Conservation (phyloP, 2,329 filamentous ascomycete genomes). For the Fusarium devonianum region DNA sequence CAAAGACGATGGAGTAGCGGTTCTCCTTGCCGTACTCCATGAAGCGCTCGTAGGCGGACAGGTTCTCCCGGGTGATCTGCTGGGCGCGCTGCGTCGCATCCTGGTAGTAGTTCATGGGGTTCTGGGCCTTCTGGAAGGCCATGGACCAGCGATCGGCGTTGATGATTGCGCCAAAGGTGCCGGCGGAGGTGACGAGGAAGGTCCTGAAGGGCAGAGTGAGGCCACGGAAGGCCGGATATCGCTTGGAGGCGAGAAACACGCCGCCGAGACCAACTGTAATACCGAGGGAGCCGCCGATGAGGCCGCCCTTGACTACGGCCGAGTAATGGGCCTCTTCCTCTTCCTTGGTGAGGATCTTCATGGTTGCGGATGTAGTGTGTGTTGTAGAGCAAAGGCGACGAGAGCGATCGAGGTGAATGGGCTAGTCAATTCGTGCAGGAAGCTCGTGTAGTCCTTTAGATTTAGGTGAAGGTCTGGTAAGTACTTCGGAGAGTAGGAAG, state of each 20-base stretch:
- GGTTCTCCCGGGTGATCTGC: slow-evolving; percentile 61
- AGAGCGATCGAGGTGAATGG: slow-evolving; percentile 1
- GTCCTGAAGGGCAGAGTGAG: slow-evolving; percentile 90
- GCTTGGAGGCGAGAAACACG: slow-evolving; percentile 70
- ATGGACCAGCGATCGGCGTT: slow-evolving; percentile 76
- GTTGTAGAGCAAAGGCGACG: too few relatives aligned
- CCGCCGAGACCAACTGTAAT: slow-evolving; percentile 71
- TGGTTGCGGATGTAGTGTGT: too few relatives aligned
- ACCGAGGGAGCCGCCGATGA: slow-evolving; percentile 74
- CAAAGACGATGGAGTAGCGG: slow-evolving; percentile 86
- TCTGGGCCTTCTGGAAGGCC: slow-evolving; percentile 72
- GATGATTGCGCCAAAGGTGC: slow-evolving; percentile 88
- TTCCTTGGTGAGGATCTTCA: slow-evolving; percentile 97
- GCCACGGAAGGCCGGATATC: slow-evolving; percentile 78
- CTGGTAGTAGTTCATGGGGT: slow-evolving; percentile 72
- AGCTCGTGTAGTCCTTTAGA: slow-evolving; percentile 10
- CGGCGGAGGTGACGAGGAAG: slow-evolving; percentile 84
- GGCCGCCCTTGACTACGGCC: slow-evolving; percentile 79
- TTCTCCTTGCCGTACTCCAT: slow-evolving; percentile 79
- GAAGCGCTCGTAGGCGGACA: slow-evolving; percentile 66
- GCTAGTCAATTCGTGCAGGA: not conserved
- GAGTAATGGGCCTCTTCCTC: slow-evolving; percentile 88
- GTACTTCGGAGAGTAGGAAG: not conserved
- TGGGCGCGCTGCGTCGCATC: slow-evolving; percentile 66
- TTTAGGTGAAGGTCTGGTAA: slow-evolving; percentile 6